These are phyloP conservation scores for Brassica nigra DNA, from an alignment of 345 rosid species.

Conservation along the genomic window DNA sequence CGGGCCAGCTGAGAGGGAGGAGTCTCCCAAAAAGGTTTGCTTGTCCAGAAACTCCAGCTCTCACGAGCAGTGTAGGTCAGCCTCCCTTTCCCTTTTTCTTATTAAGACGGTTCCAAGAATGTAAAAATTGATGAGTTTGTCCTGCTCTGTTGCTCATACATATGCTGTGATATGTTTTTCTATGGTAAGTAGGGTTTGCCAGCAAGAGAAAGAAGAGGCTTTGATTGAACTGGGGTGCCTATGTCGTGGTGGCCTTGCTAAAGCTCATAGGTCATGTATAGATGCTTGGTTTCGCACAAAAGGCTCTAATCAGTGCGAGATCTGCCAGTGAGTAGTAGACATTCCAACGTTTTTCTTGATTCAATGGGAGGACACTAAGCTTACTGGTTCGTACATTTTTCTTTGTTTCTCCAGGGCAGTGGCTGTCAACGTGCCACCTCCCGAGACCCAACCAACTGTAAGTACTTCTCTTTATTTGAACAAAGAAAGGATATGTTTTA, in stretches of 20 bases:
- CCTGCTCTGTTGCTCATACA: not conserved
- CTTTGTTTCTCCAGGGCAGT: constrained; percentile 55
- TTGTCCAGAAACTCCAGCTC: constrained; percentile 59
- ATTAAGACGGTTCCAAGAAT: not conserved
- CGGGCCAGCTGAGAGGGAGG: constrained; percentile 36
- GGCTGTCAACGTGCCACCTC: constrained; percentile 72
- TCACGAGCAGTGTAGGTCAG: constrained; percentile 72
- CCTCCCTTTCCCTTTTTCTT: not conserved
- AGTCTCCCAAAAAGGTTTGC: constrained; percentile 54
- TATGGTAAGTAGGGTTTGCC: constrained; percentile 61
- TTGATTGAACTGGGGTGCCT: constrained; percentile 83
- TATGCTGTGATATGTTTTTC: not conserved
- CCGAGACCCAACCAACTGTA: constrained; percentile 69
- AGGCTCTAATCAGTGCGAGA: constrained; percentile 89
- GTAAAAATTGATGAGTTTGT: not conserved
- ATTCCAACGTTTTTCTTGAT: not conserved
- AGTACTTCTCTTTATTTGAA: constrained; percentile 25
- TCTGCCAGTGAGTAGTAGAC: constrained; percentile 69
- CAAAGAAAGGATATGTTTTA: not conserved
- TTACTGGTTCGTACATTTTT: not conserved
- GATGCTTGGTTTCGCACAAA: constrained; percentile 83
- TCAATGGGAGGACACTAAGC: constrained; percentile 18
- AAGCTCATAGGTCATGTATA: constrained; percentile 79
- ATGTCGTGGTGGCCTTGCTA: constrained; percentile 84
- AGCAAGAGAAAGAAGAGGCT: constrained; percentile 80